phyloP scores from a whole-genome alignment of 805 yeast genomes.

The Vanderwaltozyma tropicalis region DNA sequence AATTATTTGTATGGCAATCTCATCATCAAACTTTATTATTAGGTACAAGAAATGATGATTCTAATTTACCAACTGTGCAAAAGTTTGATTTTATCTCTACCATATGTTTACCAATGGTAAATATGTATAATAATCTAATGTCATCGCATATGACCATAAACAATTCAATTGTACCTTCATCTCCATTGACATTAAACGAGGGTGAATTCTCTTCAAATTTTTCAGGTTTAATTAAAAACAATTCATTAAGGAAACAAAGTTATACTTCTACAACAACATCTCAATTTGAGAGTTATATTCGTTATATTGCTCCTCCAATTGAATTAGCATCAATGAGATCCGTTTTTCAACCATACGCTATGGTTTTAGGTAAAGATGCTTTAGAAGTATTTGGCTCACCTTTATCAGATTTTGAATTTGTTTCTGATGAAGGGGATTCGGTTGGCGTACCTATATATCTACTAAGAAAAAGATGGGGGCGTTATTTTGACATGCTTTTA shows the following conservation, averaged over 20 bases:
- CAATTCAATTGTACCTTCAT: not conserved
- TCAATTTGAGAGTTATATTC: constrained; percentile 57
- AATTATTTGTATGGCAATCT: constrained; percentile 64
- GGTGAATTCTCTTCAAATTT: not conserved
- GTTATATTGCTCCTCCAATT: constrained; percentile 63
- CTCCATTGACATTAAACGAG: not conserved
- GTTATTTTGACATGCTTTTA: constrained; percentile 50
- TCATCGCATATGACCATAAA: not conserved
- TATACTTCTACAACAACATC: constrained; percentile 13
- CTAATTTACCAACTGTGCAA: constrained; percentile 32
- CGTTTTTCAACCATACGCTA: constrained; percentile 67
- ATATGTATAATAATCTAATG: constrained; percentile 24
- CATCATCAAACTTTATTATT: constrained; percentile 61
- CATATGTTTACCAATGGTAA: constrained; percentile 46
- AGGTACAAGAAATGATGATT: constrained; percentile 34
- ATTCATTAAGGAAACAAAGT: constrained; percentile 6
- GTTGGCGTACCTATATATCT: constrained; percentile 51
- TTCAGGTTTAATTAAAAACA: not conserved
- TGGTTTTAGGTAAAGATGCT: constrained; percentile 67
- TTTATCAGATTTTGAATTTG: constrained; percentile 60
- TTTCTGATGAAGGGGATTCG: constrained; percentile 61
- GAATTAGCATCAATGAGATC: constrained; percentile 57
- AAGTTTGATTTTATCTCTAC: constrained; percentile 35
- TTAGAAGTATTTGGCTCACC: constrained; percentile 55
- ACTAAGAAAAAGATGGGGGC: constrained; percentile 69